Evolutionary conservation across 495 filamentous ascomycete species (phyloP).

Genomic region (Hypoxylon lienhwacheense): DNA sequence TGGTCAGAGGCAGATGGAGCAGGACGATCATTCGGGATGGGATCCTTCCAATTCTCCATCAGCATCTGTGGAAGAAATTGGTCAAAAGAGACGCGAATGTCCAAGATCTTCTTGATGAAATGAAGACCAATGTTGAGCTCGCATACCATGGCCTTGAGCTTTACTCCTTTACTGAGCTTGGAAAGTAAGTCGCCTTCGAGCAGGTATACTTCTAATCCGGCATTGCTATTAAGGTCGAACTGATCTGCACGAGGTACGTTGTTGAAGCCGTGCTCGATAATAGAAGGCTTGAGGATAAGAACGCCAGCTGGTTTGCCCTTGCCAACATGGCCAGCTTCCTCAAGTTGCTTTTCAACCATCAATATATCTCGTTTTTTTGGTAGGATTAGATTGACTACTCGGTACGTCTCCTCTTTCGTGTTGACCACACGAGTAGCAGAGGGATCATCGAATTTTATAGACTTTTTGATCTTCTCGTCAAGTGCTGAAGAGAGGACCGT

Average conservation of each 20-base stretch:
- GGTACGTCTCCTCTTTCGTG: slow-evolving; percentile 31
- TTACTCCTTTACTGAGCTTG: slow-evolving; percentile 72
- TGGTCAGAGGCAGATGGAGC: slow-evolving; percentile 39
- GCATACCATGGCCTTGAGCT: slow-evolving; percentile 66
- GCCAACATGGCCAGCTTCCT: slow-evolving; percentile 19
- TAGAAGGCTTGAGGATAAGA: slow-evolving; percentile 41
- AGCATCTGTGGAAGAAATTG: slow-evolving; percentile 70
- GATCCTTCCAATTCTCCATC: slow-evolving; percentile 66
- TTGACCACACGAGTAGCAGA: slow-evolving; percentile 27
- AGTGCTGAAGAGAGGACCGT: slow-evolving; percentile 15
- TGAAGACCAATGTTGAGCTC: slow-evolving; percentile 62
- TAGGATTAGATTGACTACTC: slow-evolving; percentile 23
- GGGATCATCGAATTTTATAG: slow-evolving; percentile 23
- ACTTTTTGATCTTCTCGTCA: slow-evolving; percentile 7
- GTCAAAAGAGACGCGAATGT: slow-evolving; percentile 60
- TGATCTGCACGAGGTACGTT: slow-evolving; percentile 45
- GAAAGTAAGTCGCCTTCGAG: slow-evolving; percentile 66
- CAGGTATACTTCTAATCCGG: slow-evolving; percentile 55
- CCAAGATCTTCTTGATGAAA: slow-evolving; percentile 62
- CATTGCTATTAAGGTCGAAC: slow-evolving; percentile 23
- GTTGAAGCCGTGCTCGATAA: slow-evolving; percentile 43
- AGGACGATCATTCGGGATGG: slow-evolving; percentile 45
- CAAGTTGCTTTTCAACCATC: slow-evolving; percentile 32
- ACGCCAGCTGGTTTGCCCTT: slow-evolving; percentile 44
- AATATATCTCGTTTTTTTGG: slow-evolving; percentile 26